Base-by-base conservation (phyloP, 208 protist genomes). In the Trypanosoma scelopori region DNA sequence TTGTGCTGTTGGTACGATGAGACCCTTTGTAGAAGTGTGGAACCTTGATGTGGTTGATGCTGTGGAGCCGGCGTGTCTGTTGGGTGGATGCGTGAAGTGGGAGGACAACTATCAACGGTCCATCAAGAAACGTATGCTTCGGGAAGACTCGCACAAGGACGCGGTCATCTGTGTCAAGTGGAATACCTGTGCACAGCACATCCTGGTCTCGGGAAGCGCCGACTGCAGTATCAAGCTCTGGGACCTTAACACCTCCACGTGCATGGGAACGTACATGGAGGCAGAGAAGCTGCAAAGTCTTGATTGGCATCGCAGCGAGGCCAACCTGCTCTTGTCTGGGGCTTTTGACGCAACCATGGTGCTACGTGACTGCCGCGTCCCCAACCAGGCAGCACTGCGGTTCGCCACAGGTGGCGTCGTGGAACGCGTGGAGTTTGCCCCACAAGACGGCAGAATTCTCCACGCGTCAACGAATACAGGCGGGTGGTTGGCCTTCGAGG, bases 1-100 rank as follows among this genome's bases (percentile, higher is more conserved):
- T 61, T 73, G 96, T 16, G 98, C 98, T 13, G 82, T 99, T n/a
- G 98, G 97, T 60, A 98, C 97, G 11, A 99, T 99, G 82, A 78
- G 94, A 25, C 96, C 97, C n/a, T 87, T 89, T 27, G 98, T 99
- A 60, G 98, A 99, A 64, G 74, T 99, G 18, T 99, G 98, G 97
- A 87, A 98, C 53, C 79, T 99, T 16, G 98, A 99, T 76, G 83
- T 99, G 16, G 91, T 99, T 32, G 97, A 99, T 71, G 82, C 93
- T 18, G 79, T 98, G 22, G 82, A 95, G 65, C 97, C 98, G n/a
- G 80, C 86, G 5, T 61, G 77, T n/a, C 72, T 91, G 5, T 84
- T 99, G 13, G 97, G 97, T 42, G 85, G 89, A 27, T 92, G 84
- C 64, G 81, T 77, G 56, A 64, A 74, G 28, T 55, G 62, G 62